Base-by-base conservation (phyloP, 1,139 yeast genomes). In the Zygosaccharomyces sapae region DNA sequence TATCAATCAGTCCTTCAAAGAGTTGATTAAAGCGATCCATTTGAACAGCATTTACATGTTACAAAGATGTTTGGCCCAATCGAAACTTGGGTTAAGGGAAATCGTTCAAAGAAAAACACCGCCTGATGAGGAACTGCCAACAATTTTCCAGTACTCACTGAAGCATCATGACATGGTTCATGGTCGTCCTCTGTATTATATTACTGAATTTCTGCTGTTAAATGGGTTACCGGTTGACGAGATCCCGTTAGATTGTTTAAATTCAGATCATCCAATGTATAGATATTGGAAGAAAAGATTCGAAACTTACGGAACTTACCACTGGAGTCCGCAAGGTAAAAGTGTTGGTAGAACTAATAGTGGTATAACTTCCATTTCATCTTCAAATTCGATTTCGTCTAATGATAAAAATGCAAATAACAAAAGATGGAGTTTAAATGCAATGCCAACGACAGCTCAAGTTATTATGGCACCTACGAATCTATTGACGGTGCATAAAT, bases 121-220 rank as follows among this genome's bases (percentile, higher is more conserved):
- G 13, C 58, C 54, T 10, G 51, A 49, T 20, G 61, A 63, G 25
- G 55, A 63, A 20, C 68, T 68, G 20, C 67, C 79, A 6, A 57
- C 78, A 1, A 59, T 82, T n/a, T 74, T 82, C 54, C 86, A 81
- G 56, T 81, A 81, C 56, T 77, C 88, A 0, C 63, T 83, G 37
- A 65, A 79, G 12, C 81, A 82, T 52, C 73, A 71, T 62, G 47
- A 58, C 51, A 58, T 62, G 9, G 53, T 56, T 1, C 49, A 57
- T 1, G 55, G 56, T 6, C 50, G 64, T 61, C 55, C 76, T 54
- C 46, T 75, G 47, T 89, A 83, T 66, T 82, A 84, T n/a, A 69
- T 86, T 19, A 80, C 95, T 0, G 96, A 89, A 60, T 70, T 87
- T 33, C 69, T 90, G 10, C 58, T 83, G 3, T 72, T 85, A 52